These are phyloP conservation scores for Trichoderma gracile DNA, from an alignment of 2,329 filamentous ascomycete species.

Conservation along the genomic window DNA sequence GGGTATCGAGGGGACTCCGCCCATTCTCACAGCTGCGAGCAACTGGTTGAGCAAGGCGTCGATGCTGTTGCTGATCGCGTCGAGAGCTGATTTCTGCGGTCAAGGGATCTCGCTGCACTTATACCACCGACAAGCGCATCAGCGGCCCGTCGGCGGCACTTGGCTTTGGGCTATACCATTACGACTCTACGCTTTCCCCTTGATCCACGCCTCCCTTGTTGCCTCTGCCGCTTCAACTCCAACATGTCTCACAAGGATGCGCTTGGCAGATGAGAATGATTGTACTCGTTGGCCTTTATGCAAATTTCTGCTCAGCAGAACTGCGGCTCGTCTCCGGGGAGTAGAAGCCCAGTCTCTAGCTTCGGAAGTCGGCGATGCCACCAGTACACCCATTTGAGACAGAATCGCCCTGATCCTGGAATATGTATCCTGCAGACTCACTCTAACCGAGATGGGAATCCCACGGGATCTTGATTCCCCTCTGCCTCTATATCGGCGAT, in stretches of 20 bases:
- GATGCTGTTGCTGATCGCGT: background rate
- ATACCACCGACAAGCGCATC: background rate
- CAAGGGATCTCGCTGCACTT: background rate
- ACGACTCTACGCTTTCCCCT: background rate
- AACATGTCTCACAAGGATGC: background rate
- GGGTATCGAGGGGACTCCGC: slow-evolving; percentile 37
- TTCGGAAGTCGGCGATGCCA: background rate
- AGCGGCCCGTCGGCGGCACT: background rate
- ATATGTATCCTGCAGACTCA: background rate
- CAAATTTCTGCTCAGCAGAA: background rate
- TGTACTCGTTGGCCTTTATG: background rate
- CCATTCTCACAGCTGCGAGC: slow-evolving; percentile 29
- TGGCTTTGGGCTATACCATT: background rate
- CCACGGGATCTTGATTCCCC: background rate
- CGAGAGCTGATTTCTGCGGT: background rate
- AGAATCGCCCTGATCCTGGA: background rate
- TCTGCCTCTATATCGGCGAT: background rate
- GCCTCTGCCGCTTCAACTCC: background rate
- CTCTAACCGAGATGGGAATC: background rate
- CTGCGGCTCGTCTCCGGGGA: background rate
- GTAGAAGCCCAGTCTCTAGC: background rate
- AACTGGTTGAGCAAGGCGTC: background rate
- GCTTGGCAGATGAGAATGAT: background rate
- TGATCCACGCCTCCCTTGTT: background rate
- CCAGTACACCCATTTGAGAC: background rate